phyloP scores from a whole-genome alignment of 2,329 filamentous ascomycete species.

The Colletotrichum liriopes region DNA sequence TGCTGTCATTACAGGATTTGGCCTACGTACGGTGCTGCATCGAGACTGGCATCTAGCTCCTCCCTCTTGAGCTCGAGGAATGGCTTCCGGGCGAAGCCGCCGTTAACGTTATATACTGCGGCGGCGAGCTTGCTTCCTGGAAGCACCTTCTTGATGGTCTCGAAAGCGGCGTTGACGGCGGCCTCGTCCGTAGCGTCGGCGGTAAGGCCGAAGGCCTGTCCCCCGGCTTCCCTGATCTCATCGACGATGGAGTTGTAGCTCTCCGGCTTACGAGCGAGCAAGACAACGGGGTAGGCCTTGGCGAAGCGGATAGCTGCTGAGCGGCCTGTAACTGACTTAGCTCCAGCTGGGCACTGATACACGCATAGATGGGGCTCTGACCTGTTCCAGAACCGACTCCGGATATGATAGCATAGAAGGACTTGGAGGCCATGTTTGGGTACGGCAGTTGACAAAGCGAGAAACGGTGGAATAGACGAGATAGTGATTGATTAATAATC shows the following conservation, averaged over 20 bases:
- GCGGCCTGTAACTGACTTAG: constrained; percentile 53
- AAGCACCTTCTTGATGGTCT: constrained; percentile 73
- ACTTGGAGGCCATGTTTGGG: constrained; percentile 50
- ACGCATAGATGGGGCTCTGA: constrained; percentile 69
- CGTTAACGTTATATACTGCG: constrained; percentile 79
- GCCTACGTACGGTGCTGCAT: constrained; percentile 64
- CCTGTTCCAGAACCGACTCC: constrained; percentile 81
- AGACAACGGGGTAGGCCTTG: constrained; percentile 78
- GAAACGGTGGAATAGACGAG: background rate
- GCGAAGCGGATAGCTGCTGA: constrained; percentile 72
- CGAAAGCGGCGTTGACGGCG: constrained; percentile 65
- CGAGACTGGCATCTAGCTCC: constrained; percentile 65
- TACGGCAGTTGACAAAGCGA: background rate
- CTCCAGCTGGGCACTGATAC: constrained; percentile 72
- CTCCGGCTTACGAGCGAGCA: constrained; percentile 79
- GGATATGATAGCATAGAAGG: constrained; percentile 76
- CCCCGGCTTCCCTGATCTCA: constrained; percentile 78
- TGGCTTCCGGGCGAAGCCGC: constrained; percentile 66
- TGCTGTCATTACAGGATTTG: background rate
- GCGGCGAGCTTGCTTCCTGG: constrained; percentile 70
- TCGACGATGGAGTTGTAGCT: constrained; percentile 77
- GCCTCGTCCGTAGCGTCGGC: constrained; percentile 72
- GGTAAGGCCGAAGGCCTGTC: constrained; percentile 79
- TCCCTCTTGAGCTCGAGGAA: constrained; percentile 70
- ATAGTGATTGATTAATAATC: background rate